These are phyloP conservation scores for Leptographium flavum DNA, from an alignment of 2,329 filamentous ascomycete genomes.

Conservation along the genomic window DNA sequence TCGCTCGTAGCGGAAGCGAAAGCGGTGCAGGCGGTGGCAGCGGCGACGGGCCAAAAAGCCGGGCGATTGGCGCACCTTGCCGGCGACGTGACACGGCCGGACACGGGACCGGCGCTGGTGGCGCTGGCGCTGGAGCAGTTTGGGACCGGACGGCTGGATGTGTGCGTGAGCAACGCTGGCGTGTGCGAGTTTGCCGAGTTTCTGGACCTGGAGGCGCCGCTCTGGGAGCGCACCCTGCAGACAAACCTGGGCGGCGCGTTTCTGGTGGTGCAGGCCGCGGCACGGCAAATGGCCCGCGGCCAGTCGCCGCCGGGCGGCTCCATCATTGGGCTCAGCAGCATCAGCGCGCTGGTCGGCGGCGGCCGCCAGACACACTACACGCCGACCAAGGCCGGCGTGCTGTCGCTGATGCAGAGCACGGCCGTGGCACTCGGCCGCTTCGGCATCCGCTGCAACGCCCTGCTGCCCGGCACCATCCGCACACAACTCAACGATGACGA, in stretches of 20 bases:
- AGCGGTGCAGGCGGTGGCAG: slow-evolving; percentile 25
- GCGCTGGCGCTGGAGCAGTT: slow-evolving; percentile 47
- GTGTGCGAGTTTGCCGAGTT: slow-evolving; percentile 84
- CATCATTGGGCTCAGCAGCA: slow-evolving; percentile 39
- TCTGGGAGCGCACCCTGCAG: slow-evolving; percentile 56
- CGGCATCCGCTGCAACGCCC: slow-evolving; percentile 53
- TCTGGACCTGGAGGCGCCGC: slow-evolving; percentile 53
- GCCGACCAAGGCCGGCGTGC: slow-evolving; percentile 55
- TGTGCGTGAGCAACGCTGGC: slow-evolving; percentile 82
- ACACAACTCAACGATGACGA: slow-evolving; percentile 59
- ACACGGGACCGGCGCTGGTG: slow-evolving; percentile 57
- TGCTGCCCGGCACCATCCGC: slow-evolving; percentile 55
- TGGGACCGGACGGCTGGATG: slow-evolving; percentile 43
- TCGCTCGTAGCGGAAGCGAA: slow-evolving; percentile 38
- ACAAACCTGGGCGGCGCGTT: slow-evolving; percentile 86
- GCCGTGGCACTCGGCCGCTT: slow-evolving; percentile 53
- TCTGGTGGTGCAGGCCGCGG: slow-evolving; percentile 73
- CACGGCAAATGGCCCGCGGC: slow-evolving; percentile 58
- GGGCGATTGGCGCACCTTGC: slow-evolving; percentile 51
- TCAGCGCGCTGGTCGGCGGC: slow-evolving; percentile 49
- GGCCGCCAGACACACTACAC: slow-evolving; percentile 58
- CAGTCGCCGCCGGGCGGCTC: slow-evolving; percentile 55
- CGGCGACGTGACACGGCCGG: slow-evolving; percentile 64
- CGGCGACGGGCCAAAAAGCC: slow-evolving; percentile 21
- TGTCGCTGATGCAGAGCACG: slow-evolving; percentile 54